Evolutionary conservation across 2,329 filamentous ascomycete genomes (phyloP), one percentile per base, ranked within the genome.

Genomic region (Exophiala mesophila): DNA sequence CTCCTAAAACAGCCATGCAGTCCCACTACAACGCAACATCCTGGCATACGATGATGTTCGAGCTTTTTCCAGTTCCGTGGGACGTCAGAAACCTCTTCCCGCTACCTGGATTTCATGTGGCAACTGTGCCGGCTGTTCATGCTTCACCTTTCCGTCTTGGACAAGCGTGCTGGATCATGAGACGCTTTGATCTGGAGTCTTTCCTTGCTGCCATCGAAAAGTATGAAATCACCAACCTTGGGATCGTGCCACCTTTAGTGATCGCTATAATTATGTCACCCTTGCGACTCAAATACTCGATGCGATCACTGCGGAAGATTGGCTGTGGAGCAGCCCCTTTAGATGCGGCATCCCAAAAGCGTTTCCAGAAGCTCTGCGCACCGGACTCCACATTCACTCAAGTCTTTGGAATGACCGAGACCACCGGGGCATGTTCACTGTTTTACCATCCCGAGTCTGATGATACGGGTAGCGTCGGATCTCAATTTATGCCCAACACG

Each of bases 1-100:
- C 80, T 2, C 77, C 78, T 0, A 82, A 82, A 55, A 76, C 74
- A 0, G 72, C 73, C 12, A 68, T 70, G 47, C 67, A 80, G 31
- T 73, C 74, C 1, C 79, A 83, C 55, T 62, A 65, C 42, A 80
- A 80, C 51, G 62, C 78, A 19, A 65, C 76, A 15, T 72, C 76
- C 0, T 68, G 78, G 53, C 70, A 76, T 55, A 28, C 23, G 5
- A n/a, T 33, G 7, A 26, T 33, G 2, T 37, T 41, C 16, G 23
- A 28, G 5, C 30, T 13, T 5, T 29, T 15, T n/a, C 36, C 23
- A 5, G 18, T 10, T 10, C n/a, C 36, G 4, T 28, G 24, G 10
- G 21, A 39, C 3, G 24, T 19, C n/a, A 63, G 60, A 13, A 63
- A 70, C 17, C 54, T 76, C 5, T 64, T 71, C 45, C 68, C 62